Evolutionary conservation across 2,329 filamentous ascomycete species (phyloP).

Genomic region (Thermothelomyces thermophilus): DNA sequence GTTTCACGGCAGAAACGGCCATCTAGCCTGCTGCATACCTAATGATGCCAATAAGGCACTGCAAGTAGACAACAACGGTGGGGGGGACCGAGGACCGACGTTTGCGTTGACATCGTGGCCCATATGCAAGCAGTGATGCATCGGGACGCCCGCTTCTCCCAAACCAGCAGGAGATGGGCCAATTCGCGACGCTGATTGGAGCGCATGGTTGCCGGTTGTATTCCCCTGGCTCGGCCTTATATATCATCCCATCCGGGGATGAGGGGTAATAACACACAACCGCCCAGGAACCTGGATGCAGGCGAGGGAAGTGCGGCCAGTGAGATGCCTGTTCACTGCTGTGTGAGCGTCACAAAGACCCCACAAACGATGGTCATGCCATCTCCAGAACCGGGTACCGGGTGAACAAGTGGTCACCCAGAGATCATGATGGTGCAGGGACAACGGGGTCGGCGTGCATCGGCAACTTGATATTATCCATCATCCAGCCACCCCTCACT

Average conservation of each 20-base stretch:
- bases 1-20: too few relatives aligned
- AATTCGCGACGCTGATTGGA: background rate
- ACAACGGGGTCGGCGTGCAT: background rate
- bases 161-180: background rate
- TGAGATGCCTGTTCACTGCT: too few relatives aligned
- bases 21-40: too few relatives aligned
- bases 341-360: background rate
- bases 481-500: too few relatives aligned
- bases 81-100: too few relatives aligned
- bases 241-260: background rate
- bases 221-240: background rate
- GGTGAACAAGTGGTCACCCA: background rate
- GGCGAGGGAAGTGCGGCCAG: too few relatives aligned
- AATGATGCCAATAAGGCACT: too few relatives aligned
- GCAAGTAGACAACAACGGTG: too few relatives aligned
- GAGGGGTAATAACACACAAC: background rate
- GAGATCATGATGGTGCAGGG: background rate
- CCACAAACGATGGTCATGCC: background rate
- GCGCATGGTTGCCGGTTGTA: slow-evolving; percentile 4
- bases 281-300: background rate
- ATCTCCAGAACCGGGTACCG: background rate
- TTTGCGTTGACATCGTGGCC: background rate
- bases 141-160: background rate
- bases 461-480: too few relatives aligned
- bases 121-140: background rate